phyloP scores from a whole-genome alignment of 306 rosid species.

The Vicia faba region DNA sequence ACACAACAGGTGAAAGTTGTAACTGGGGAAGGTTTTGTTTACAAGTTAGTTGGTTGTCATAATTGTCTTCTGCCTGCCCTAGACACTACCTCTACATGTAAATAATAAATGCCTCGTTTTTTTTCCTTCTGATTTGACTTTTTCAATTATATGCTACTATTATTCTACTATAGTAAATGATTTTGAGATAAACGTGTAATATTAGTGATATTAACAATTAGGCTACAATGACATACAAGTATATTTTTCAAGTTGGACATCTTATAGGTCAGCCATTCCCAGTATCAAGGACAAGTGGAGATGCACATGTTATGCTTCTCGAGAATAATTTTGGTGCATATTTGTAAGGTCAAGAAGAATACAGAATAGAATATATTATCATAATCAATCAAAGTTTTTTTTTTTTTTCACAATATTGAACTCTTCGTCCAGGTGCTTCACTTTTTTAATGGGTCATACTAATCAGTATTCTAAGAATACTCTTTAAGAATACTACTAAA shows the following conservation, averaged over 20 bases:
- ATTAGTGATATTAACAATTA: no score
- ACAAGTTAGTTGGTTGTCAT: not conserved
- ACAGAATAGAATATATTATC: constrained; percentile 12
- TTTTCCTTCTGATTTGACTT: not conserved
- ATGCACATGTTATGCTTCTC: not conserved
- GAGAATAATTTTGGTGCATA: not conserved
- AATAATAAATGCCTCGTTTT: not conserved
- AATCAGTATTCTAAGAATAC: no score
- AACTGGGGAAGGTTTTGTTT: constrained; percentile 35
- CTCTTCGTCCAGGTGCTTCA: not conserved
- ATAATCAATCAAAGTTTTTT: not conserved
- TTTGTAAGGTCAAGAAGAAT: constrained; percentile 14
- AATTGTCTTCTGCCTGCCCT: constrained; percentile 10
- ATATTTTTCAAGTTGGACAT: not conserved
- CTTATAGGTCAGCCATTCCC: not conserved
- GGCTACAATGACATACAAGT: no score
- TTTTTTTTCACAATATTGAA: not conserved
- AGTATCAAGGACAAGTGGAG: constrained; percentile 4
- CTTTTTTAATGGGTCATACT: no score
- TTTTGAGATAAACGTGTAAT: no score
- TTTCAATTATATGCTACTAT: no score
- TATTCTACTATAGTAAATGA: no score
- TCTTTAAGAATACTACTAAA: no score
- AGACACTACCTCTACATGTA: constrained; percentile 13
- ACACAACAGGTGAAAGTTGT: not conserved